Conservation (phyloP, 371 early-diverging fungal species). For the Smittium mucronatum region DNA sequence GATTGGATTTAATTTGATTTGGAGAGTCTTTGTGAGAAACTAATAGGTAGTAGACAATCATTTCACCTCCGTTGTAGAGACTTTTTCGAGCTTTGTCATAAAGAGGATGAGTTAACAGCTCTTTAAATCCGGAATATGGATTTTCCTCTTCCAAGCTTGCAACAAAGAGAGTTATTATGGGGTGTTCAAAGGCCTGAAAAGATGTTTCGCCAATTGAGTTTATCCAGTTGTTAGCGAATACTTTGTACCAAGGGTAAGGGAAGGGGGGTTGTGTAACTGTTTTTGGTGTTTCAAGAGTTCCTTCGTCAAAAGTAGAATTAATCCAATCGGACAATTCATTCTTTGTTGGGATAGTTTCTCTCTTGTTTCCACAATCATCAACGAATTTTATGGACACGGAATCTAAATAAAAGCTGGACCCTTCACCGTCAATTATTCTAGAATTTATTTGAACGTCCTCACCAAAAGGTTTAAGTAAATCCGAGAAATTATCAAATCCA, state of each 20-base stretch:
- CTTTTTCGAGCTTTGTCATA: conserved; percentile 42
- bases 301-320: conserved; percentile 13
- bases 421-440: conserved; percentile 30
- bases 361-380: not conserved
- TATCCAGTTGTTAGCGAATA: conserved; percentile 55
- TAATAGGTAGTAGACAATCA: conserved; percentile 56
- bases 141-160: conserved; percentile 64
- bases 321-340: conserved; percentile 7
- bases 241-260: conserved; percentile 79
- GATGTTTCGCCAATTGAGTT: conserved; percentile 55
- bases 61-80: conserved; percentile 47
- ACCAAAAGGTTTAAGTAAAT: conserved; percentile 74
- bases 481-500: conserved; percentile 50
- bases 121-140: conserved; percentile 52
- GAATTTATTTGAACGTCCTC: conserved; percentile 50
- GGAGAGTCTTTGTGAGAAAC: conserved; percentile 48
- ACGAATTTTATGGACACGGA: conserved; percentile 23
- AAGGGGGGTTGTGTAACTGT: conserved; percentile 10
- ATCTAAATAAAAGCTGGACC: conserved; percentile 27
- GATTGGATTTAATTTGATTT: conserved; percentile 17
- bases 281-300: conserved; percentile 11
- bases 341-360: not conserved
- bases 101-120: conserved; percentile 43
- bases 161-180: conserved; percentile 72
- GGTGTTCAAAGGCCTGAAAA: conserved; percentile 89